Evolutionary conservation across 306 rosid genomes (phyloP).

Genomic region (Oxytropis ochrocephala): DNA sequence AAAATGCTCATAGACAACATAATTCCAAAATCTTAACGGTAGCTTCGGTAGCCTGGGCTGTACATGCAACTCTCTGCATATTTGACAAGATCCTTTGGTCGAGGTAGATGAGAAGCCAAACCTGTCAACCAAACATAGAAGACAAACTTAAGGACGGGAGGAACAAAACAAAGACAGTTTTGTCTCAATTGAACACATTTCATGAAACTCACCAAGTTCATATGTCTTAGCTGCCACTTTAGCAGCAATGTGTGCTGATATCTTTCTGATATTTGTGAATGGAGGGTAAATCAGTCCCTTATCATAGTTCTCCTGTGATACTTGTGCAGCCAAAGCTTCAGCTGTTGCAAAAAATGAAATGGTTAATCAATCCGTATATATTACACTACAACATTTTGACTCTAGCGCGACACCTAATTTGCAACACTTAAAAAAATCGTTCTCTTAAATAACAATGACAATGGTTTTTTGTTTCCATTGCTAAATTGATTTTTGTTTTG

Average conservation of each 20-base stretch:
- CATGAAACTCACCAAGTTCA: constrained; percentile 65
- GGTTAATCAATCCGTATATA: constrained; percentile 3
- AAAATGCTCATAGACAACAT: neutral
- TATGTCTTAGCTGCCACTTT: constrained; percentile 80
- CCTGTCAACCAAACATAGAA: constrained; percentile 40
- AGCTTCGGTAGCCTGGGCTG: constrained; percentile 80
- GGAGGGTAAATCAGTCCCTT: constrained; percentile 98
- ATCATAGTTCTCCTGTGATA: constrained; percentile 59
- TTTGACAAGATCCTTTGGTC: constrained; percentile 82
- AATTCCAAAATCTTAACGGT: constrained; percentile 40
- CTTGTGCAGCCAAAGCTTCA: constrained; percentile 87
- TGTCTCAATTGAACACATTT: neutral
- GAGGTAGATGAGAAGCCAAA: constrained; percentile 90
- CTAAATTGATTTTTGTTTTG: too few relatives aligned
- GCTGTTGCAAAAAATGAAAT: constrained; percentile 42
- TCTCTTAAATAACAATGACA: too few relatives aligned
- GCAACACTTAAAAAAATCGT: too few relatives aligned
- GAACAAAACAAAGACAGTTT: neutral
- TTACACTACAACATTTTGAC: too few relatives aligned
- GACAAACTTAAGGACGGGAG: neutral
- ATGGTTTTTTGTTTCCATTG: too few relatives aligned
- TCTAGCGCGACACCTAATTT: too few relatives aligned
- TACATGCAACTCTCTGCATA: constrained; percentile 96
- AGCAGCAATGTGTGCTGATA: constrained; percentile 95
- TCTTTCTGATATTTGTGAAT: constrained; percentile 84